Percentiles rank a stretch among this genome's conserved stretches.
Conservation (phyloP, 768 basidiomycete species). For the Psilocybe sp. region DNA sequence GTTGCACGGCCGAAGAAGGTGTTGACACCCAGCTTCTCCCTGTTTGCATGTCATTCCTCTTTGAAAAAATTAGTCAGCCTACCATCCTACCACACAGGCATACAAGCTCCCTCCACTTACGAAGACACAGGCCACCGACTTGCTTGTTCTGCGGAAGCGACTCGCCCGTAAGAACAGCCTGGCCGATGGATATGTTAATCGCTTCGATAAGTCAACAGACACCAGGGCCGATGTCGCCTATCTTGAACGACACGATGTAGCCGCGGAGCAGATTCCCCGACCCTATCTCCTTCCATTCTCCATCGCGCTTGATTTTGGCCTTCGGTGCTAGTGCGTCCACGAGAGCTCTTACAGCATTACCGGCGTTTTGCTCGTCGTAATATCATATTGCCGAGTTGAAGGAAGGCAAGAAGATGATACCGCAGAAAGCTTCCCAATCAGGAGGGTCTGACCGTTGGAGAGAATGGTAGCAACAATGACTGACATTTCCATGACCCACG, state of each 20-base stretch:
- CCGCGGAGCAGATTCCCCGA: slow-evolving; percentile 89
- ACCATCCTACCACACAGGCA: not conserved
- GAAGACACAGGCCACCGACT: slow-evolving; percentile 94
- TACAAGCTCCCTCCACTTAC: slow-evolving; percentile 44
- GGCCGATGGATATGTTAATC: slow-evolving; percentile 97
- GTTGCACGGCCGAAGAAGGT: slow-evolving; percentile 99
- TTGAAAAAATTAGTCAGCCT: slow-evolving; percentile 6
- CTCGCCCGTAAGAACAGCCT: slow-evolving; percentile 97
- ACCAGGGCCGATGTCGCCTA: slow-evolving; percentile 96
- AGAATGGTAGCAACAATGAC: slow-evolving; percentile 92
- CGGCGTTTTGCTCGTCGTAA: slow-evolving; percentile 96
- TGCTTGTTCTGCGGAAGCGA: slow-evolving; percentile 93
- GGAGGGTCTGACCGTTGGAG: slow-evolving; percentile 91
- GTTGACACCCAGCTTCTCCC: slow-evolving; percentile 97
- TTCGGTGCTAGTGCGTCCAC: slow-evolving; percentile 99
- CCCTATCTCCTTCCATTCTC: slow-evolving; percentile 87
- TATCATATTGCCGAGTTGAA: slow-evolving; percentile 98
- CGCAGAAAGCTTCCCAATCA: slow-evolving; percentile 98
- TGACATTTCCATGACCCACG: slow-evolving; percentile 99
- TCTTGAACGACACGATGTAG: slow-evolving; percentile 97
- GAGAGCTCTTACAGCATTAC: slow-evolving; percentile 98
- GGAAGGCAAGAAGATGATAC: slow-evolving; percentile 88
- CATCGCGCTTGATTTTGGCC: slow-evolving; percentile 88
- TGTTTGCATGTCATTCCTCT: slow-evolving; percentile 98
- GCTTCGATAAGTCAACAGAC: slow-evolving; percentile 97